Evolutionary conservation across 208 protist genomes (phyloP), one percentile per base, ranked within the genome.

Genomic region (Herpetomonas samuelpessoai): DNA sequence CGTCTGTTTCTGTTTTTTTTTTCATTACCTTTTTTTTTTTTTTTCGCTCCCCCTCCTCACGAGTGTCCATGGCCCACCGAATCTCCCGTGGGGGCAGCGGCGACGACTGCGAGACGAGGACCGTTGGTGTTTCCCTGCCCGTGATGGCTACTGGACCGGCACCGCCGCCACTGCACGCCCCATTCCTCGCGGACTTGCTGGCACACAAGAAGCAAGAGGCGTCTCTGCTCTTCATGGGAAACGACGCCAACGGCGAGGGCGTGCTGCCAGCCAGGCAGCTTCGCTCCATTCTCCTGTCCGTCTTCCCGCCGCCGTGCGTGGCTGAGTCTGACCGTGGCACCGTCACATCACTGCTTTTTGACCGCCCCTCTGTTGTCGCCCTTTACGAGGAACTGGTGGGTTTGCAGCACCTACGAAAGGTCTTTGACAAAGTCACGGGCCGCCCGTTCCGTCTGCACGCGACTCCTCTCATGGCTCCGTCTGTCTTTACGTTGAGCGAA

Each of bases 151-250:
- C n/a, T n/a, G n/a, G n/a, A n/a, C n/a, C n/a, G n/a, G n/a, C n/a
- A n/a, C n/a, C n/a, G n/a, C n/a, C n/a, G n/a, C n/a, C n/a, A n/a
- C n/a, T n/a, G n/a, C n/a, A n/a, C n/a, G n/a, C n/a, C n/a, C n/a
- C n/a, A n/a, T 64, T 55, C 16, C 19, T 56, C 22, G 50, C 28
- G 0, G 71, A 68, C 4, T 71, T 87, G 27, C 25, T 86, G 24
- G 63, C 48, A 9, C 28, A 71, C 3, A 92, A 92, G 64, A 83
- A 79, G 25, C 79, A 82, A 35, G 73, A 92, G 65, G 79, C 80
- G 1, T 77, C 71, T 10, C 45, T 81, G 47, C 62, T 92, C 2
- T 92, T 88, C 41, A 66, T 71, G 41, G 55, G 65, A 31, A 87
- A 79, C 81, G 85, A 92, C 29, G 55, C 57, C 1, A 65, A 87